Percentiles rank a stretch among this genome's conserved stretches.
Conservation (phyloP, 371 early-diverging fungal genomes). For the Mucor indicus region DNA sequence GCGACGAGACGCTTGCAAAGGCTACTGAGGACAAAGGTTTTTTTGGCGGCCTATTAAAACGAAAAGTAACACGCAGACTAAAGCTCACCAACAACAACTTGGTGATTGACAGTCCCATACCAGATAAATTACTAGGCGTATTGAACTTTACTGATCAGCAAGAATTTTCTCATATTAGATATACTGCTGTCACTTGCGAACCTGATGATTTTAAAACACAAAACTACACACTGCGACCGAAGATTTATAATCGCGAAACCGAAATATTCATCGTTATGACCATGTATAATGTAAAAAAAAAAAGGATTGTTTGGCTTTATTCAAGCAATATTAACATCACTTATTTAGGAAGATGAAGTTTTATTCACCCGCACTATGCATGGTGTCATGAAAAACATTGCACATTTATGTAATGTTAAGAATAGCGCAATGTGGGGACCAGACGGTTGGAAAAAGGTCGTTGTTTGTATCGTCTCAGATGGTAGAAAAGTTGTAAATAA, state of each 20-base stretch:
- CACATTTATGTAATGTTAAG: conserved; percentile 65
- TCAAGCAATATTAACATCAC: too few species aligned
- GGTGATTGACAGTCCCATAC: conserved; percentile 69
- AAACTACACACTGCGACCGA: conserved; percentile 76
- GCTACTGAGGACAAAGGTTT: too few species aligned
- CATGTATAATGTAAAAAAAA: conserved; percentile 27
- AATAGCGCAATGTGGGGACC: conserved; percentile 65
- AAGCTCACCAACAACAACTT: conserved; percentile 68
- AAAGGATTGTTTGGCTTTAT: background rate
- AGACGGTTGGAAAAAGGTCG: conserved; percentile 82
- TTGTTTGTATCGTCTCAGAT: conserved; percentile 84
- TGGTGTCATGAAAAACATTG: conserved; percentile 78
- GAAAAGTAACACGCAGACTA: conserved; percentile 32
- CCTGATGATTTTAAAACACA: conserved; percentile 73
- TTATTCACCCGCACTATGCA: conserved; percentile 75
- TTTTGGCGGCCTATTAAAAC: background rate
- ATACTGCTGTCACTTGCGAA: conserved; percentile 78
- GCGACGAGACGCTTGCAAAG: background rate
- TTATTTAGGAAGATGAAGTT: conserved; percentile 54
- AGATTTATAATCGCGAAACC: conserved; percentile 70
- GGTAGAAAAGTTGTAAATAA: conserved; percentile 71
- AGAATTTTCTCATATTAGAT: conserved; percentile 73
- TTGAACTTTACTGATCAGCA: conserved; percentile 30
- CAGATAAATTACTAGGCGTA: conserved; percentile 44
- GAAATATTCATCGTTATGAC: conserved; percentile 88